These are phyloP conservation scores for Nakaseomyces kungkrabaensis DNA, from an alignment of 1,139 yeast genomes.

Conservation along the genomic window DNA sequence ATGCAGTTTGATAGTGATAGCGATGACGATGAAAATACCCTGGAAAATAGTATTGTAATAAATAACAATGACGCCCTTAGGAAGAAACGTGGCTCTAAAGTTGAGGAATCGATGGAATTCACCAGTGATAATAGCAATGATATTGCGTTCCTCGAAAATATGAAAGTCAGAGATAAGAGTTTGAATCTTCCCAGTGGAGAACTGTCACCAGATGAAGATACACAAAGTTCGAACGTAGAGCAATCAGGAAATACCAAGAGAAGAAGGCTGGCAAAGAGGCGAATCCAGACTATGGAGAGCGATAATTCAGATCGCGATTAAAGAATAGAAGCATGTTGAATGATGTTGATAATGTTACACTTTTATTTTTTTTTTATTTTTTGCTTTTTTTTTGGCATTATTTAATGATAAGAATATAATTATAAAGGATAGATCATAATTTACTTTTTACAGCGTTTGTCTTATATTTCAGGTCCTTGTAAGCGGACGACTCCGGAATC, in stretches of 20 bases:
- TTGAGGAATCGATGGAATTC: not conserved
- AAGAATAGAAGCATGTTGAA: not conserved
- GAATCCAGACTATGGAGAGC: constrained; percentile 1
- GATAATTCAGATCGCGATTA: not conserved
- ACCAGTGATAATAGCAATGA: not conserved
- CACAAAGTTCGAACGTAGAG: not conserved
- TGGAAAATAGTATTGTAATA: not conserved
- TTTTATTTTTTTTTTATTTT: too few relatives aligned
- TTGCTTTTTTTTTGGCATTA: too few relatives aligned
- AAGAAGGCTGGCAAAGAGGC: not conserved
- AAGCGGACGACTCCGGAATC: not conserved
- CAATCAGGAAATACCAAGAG: not conserved
- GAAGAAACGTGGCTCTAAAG: not conserved
- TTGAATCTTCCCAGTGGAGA: not conserved
- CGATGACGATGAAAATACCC: constrained; percentile 6
- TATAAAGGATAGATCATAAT: not conserved
- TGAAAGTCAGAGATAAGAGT: not conserved
- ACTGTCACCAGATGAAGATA: constrained; percentile 2
- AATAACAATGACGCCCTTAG: too few relatives aligned
- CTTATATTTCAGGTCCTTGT: not conserved
- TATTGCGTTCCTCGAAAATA: not conserved
- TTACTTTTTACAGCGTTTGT: not conserved
- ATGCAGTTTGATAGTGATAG: constrained; percentile 9
- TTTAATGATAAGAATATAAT: not conserved
- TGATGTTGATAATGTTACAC: too few relatives aligned